Evolutionary conservation across 2,329 filamentous ascomycete species (phyloP), one percentile per base, ranked within the genome.

Genomic region (Colletotrichum lini): DNA sequence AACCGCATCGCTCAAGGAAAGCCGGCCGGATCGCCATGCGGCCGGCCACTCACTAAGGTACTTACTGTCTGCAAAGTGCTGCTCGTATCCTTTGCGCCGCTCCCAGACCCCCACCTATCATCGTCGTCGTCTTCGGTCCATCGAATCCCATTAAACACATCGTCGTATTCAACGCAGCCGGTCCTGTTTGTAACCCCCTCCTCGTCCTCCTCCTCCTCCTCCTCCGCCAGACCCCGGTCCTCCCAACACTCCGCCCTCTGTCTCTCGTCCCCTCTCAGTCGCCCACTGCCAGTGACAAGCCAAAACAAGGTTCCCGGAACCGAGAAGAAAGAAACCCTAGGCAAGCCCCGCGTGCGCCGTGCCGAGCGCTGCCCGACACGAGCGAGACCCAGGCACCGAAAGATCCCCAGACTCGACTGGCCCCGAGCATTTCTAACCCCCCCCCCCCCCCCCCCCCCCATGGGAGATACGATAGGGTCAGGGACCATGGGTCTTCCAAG

Each of bases 281-380:
- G 30, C 30, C 26, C 30, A n/a, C 26, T 16, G 12, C 42, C 45
- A 49, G 15, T 56, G 30, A 66, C 30, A 38, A 44, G 49, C 67
- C 42, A 54, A 61, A 66, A 60, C 67, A 67, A n/a, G 16, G 16
- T 23, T 40, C 9, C 58, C 21, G 30, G 59, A 61, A 60, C 49
- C 62, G 60, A 60, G 62, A 44, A 70, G 30, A 35, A 35, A 35
- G 30, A 35, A 66, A 23, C 16, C 30, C 26, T 54, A 60, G 23
- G 38, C 42, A 40, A 54, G 35, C 49, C 23, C 65, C 65, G 49
- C 35, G 50, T 53, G 35, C 26, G 35, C 53, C 53, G 23, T 52
- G 38, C 60, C 66, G 66, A 69, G 44, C 40, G 52, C 56, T 62
- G 56, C 61, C 56, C 47, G 35, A 68, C 50, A 44, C 50, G 44